Evolutionary conservation across 495 filamentous ascomycete genomes (phyloP).

Genomic region (Glonium stellatum): DNA sequence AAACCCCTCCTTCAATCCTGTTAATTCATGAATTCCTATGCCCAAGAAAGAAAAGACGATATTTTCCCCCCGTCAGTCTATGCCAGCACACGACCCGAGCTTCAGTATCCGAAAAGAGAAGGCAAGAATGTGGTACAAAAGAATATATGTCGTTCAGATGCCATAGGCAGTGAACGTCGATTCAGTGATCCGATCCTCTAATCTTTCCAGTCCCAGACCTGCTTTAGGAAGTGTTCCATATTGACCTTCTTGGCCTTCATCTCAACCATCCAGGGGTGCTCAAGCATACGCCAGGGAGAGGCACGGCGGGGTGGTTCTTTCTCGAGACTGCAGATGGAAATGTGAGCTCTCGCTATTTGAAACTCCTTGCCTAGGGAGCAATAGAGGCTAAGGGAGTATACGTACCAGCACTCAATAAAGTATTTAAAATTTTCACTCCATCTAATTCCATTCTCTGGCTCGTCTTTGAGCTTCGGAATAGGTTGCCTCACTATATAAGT

Average conservation of each 20-base stretch:
- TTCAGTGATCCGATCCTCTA: constrained; percentile 6
- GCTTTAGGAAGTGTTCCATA: constrained; percentile 82
- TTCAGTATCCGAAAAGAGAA: constrained; percentile 13
- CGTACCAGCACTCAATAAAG: constrained; percentile 98
- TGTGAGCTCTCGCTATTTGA: constrained; percentile 10
- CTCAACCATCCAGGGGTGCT: constrained; percentile 96
- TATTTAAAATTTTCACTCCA: constrained; percentile 98
- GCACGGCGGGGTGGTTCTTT: constrained; percentile 84
- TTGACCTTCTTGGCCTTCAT: constrained; percentile 95
- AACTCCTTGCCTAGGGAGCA: not conserved
- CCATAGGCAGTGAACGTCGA: not conserved
- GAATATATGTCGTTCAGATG: constrained; percentile 1
- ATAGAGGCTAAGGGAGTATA: constrained; percentile 23
- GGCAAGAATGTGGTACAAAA: constrained; percentile 15
- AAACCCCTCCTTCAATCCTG: not conserved
- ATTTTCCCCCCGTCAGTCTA: constrained; percentile 22
- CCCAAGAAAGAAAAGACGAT: not conserved
- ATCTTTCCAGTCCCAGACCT: constrained; percentile 91
- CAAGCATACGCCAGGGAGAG: constrained; percentile 96
- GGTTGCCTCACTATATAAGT: constrained; percentile 96
- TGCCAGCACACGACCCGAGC: constrained; percentile 26
- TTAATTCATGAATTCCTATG: not conserved
- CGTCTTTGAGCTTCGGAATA: constrained; percentile 93
- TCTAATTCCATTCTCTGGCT: constrained; percentile 67
- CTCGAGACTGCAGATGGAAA: constrained; percentile 59